Percentiles rank a stretch among this genome's conserved stretches.
phyloP scores from a whole-genome alignment of 2,329 filamentous ascomycete genomes.

The Reticulascus tulasneorum region DNA sequence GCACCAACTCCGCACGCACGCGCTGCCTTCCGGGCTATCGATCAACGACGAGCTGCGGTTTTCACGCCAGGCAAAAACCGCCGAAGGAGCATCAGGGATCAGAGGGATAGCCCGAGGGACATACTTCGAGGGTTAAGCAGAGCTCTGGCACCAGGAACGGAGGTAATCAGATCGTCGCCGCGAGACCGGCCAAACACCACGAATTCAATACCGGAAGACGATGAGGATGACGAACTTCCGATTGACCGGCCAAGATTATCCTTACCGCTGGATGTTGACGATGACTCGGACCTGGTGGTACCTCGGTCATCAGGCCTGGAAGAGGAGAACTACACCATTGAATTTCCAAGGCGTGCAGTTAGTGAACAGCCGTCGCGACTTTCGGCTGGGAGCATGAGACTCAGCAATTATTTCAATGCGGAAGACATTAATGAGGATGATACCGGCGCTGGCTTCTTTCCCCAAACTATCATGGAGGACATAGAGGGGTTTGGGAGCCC shows the following conservation, averaged over 20 bases:
- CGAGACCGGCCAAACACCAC: constrained; percentile 12
- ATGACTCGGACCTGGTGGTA: constrained; percentile 48
- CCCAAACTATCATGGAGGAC: constrained; percentile 39
- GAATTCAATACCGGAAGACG: no score
- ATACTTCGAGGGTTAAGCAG: constrained; percentile 51
- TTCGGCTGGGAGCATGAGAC: constrained; percentile 47
- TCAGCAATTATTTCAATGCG: constrained; percentile 47
- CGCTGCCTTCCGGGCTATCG: constrained; percentile 55
- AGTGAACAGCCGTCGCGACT: constrained; percentile 43
- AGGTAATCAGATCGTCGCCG: constrained; percentile 46
- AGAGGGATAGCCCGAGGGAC: constrained; percentile 53
- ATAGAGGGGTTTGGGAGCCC: constrained; percentile 32
- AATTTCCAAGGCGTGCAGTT: constrained; percentile 50
- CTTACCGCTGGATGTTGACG: constrained; percentile 46
- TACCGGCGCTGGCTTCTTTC: constrained; percentile 47
- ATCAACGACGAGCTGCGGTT: constrained; percentile 54
- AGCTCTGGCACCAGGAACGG: constrained; percentile 46
- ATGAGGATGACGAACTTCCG: constrained; percentile 45
- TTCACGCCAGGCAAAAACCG: constrained; percentile 56
- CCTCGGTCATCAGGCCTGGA: constrained; percentile 53
- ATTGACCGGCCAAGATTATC: constrained; percentile 52
- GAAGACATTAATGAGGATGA: constrained; percentile 36
- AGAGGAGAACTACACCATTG: constrained; percentile 53
- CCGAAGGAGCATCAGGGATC: constrained; percentile 51
- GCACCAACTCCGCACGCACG: constrained; percentile 57